Percentiles rank a stretch among this genome's conserved stretches.
These are phyloP conservation scores for Neurospora hispaniola DNA, from an alignment of 495 filamentous ascomycete species.

Conservation along the genomic window DNA sequence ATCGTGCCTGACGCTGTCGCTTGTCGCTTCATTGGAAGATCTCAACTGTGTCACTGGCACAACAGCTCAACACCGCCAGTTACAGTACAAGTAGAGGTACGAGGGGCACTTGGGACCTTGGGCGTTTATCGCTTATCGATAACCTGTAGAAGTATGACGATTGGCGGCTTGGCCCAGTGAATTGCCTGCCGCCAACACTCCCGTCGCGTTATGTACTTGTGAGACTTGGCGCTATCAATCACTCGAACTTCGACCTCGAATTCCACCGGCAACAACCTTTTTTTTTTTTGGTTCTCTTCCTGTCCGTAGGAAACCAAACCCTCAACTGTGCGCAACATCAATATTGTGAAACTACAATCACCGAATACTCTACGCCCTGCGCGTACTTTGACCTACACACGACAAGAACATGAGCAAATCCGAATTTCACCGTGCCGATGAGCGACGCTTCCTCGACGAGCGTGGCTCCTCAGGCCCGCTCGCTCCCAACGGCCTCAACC, in stretches of 20 bases:
- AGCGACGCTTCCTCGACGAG: conserved; percentile 66
- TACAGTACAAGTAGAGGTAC: background rate
- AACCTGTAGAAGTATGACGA: background rate
- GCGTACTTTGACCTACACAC: background rate
- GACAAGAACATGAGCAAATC: conserved; percentile 16
- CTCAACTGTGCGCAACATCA: background rate
- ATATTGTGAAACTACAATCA: background rate
- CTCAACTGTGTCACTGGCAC: background rate
- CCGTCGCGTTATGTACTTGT: background rate
- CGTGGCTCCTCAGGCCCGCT: conserved; percentile 45
- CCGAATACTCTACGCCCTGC: background rate
- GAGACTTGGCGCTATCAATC: background rate
- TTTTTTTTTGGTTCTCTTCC: background rate
- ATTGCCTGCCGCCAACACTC: background rate
- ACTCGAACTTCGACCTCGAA: background rate
- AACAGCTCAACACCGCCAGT: background rate
- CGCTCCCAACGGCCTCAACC: conserved; percentile 66
- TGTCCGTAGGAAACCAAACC: background rate
- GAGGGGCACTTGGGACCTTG: background rate
- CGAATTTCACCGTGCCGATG: conserved; percentile 56
- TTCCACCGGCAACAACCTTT: background rate
- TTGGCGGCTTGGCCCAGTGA: background rate
- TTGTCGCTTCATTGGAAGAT: background rate
- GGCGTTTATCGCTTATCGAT: background rate
- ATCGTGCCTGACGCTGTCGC: background rate